Conservation (phyloP, 768 basidiomycete genomes). For the Tremella fuciformis region DNA sequence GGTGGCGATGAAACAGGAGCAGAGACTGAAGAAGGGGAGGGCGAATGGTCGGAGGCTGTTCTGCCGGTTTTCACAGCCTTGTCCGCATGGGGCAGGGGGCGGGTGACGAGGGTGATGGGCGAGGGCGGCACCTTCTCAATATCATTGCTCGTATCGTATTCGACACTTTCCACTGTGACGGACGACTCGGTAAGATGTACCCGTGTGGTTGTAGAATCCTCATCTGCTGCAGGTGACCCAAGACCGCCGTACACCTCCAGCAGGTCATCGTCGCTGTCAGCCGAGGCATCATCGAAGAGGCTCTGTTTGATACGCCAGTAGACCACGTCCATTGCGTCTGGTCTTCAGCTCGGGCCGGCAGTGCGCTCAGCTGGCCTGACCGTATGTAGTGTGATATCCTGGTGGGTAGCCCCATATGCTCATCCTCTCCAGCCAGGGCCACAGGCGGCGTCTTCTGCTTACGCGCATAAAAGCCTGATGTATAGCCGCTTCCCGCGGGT, state of each 20-base stretch:
- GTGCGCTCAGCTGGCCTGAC: slow-evolving; percentile 13
- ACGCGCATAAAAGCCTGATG: slow-evolving; percentile 2
- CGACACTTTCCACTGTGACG: too few relatives aligned
- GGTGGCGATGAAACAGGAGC: slow-evolving; percentile 8
- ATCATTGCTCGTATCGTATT: neutral
- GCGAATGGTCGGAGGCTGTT: slow-evolving; percentile 4
- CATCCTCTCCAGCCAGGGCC: slow-evolving; percentile 38
- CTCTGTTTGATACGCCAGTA: slow-evolving; percentile 13
- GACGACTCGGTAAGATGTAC: neutral
- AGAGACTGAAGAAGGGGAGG: neutral
- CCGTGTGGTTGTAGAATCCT: neutral
- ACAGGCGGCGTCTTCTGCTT: slow-evolving; percentile 15
- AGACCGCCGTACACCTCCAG: slow-evolving; percentile 29
- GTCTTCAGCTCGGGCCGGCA: neutral
- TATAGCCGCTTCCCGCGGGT: slow-evolving; percentile 6
- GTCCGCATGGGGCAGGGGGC: neutral
- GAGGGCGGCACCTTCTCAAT: neutral
- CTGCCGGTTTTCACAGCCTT: neutral
- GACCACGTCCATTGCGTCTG: slow-evolving; percentile 37
- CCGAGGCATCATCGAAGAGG: slow-evolving; percentile 6
- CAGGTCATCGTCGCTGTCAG: slow-evolving; percentile 18
- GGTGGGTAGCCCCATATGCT: slow-evolving; percentile 44
- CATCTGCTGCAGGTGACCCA: neutral
- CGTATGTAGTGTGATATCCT: slow-evolving; percentile 33
- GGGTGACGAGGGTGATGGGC: neutral